These are phyloP conservation scores for Xylaria acuta DNA, from an alignment of 495 filamentous ascomycete genomes.

Conservation along the genomic window DNA sequence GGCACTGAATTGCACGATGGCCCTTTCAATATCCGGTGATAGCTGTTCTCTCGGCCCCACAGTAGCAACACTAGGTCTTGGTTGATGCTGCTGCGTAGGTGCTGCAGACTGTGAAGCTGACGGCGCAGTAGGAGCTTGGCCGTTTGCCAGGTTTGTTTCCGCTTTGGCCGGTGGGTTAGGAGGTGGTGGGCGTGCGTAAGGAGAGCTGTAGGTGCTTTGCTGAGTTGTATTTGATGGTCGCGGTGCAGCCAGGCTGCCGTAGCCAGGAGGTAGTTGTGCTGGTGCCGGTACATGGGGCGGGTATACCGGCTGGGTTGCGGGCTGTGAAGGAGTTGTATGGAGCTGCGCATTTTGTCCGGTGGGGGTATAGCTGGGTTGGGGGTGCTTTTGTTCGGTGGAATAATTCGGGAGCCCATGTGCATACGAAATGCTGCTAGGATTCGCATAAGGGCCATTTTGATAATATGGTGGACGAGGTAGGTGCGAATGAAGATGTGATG, in stretches of 20 bases:
- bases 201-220: slow-evolving; percentile 50
- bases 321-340: slow-evolving; percentile 33
- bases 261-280: slow-evolving; percentile 42
- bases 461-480: slow-evolving; percentile 35
- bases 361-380: slow-evolving; percentile 33
- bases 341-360: slow-evolving; percentile 32
- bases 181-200: slow-evolving; percentile 49
- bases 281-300: slow-evolving; percentile 41
- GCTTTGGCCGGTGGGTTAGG: slow-evolving; percentile 34
- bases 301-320: slow-evolving; percentile 41
- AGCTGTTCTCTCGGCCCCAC: slow-evolving; percentile 19
- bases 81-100: slow-evolving; percentile 20
- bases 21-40: slow-evolving; percentile 39
- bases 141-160: slow-evolving; percentile 27
- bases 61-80: slow-evolving; percentile 23
- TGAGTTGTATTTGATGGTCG: slow-evolving; percentile 44
- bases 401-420: slow-evolving; percentile 36
- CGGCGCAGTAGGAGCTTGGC: slow-evolving; percentile 30
- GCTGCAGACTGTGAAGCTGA: slow-evolving; percentile 24
- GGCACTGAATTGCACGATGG: slow-evolving; percentile 38
- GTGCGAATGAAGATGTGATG: slow-evolving; percentile 39
- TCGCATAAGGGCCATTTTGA: slow-evolving; percentile 41
- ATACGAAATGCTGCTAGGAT: slow-evolving; percentile 29
- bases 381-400: slow-evolving; percentile 31
- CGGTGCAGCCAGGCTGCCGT: slow-evolving; percentile 35